Base-by-base conservation (phyloP, 768 basidiomycete genomes). In the Fomitopsis serialis region DNA sequence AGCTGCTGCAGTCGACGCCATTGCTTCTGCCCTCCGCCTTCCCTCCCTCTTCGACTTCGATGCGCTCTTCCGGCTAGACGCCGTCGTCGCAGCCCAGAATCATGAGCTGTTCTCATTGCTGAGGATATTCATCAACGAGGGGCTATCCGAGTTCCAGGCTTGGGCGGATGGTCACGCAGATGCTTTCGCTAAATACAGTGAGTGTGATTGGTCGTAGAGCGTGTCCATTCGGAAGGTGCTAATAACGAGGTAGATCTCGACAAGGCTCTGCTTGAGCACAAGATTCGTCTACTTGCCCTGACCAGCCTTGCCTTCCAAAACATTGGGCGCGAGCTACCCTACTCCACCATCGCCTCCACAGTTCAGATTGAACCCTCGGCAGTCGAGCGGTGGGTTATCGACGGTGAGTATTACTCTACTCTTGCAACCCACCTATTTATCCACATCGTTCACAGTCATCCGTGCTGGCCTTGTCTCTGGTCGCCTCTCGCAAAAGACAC, bases 341-440 rank as follows among this genome's bases (percentile, higher is more conserved):
- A 94, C 67, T 66, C 80, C 10, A 78, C 76, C 61, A 81, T 95
- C 35, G 84, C 85, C 1, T 73, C 81, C 25, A 74, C 79, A 12
- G 70, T 94, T 42, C 80, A 89, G 58, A 81, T 91, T 8, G 77
- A 82, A 23, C 55, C 68, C 21, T 72, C 78, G 23, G 74, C 89
- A 54, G 89, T 94, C 25, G 92, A 94, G 66, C 84, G 80, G 62
- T 93, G 90, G 89, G 82, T 84, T 37, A 93, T 94, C 57, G 89
- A 93, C 70, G 85, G 91, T 92, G 63, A 55, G 74, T 12, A 27
- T 44, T 51, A 50, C 8, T 19, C 48, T 48, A 49, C 29, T 29
- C 42, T 15, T 54, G 43, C 42, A 21, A 10, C 7, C 45, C 2
- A 12, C n/a, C 37, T 17, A 2, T 21, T 27, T 8, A 34, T 32